phyloP scores from a whole-genome alignment of 192 early-diverging fungal species.

The Coemansia sp. region DNA sequence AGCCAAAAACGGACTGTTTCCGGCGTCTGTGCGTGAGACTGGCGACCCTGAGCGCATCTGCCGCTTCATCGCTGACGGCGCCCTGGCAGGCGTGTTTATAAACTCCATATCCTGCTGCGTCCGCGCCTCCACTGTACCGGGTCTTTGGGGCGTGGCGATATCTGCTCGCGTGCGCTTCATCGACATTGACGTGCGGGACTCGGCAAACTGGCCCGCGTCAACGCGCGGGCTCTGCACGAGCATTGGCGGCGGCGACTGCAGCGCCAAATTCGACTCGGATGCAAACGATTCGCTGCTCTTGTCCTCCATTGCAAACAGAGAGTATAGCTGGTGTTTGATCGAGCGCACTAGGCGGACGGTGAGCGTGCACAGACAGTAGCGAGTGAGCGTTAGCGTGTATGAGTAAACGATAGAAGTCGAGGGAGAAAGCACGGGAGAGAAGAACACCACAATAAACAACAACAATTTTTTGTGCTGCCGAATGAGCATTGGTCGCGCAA shows the following conservation, averaged over 20 bases:
- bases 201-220: background rate
- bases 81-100: conserved; percentile 37
- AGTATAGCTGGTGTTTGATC: conserved; percentile 9
- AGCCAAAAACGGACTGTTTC: background rate
- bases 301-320: conserved; percentile 2
- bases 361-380: conserved; percentile 8
- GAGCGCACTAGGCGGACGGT: background rate
- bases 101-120: conserved; percentile 22
- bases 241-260: conserved; percentile 28
- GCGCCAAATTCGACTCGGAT: conserved; percentile 15
- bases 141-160: conserved; percentile 37
- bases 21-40: background rate
- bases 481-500: conserved; percentile 12
- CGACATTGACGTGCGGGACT: background rate
- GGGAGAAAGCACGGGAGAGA: conserved; percentile 15
- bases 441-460: conserved; percentile 12
- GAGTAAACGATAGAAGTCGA: conserved; percentile 17
- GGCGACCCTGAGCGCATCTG: conserved; percentile 34
- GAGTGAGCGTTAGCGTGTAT: background rate
- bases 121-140: conserved; percentile 23
- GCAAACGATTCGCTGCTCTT: background rate
- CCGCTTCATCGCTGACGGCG: conserved; percentile 39
- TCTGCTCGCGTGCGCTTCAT: conserved; percentile 41
- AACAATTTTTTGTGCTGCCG: conserved; percentile 11
- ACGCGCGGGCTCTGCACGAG: conserved; percentile 24